phyloP scores from a whole-genome alignment of 169 alveolate species.

The Hepatocystis sp. region DNA sequence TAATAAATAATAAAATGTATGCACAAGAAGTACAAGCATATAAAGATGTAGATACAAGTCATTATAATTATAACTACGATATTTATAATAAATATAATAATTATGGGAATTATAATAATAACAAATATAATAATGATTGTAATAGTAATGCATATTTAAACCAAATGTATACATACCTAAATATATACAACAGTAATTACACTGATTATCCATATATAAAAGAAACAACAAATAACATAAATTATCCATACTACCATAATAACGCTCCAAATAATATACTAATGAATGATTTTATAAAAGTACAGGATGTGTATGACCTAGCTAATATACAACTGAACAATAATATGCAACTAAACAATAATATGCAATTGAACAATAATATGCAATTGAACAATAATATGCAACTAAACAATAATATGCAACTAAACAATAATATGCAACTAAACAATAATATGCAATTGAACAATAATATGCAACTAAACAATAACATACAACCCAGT shows the following conservation, averaged over 20 bases:
- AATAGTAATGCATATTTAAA: conserved; percentile 27
- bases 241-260: conserved; percentile 9
- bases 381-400: background rate
- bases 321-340: background rate
- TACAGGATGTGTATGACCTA: conserved; percentile 30
- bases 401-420: no score
- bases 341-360: background rate
- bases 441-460: no score
- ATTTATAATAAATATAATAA: conserved; percentile 11
- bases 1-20: no score
- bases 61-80: no score
- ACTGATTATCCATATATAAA: conserved; percentile 17
- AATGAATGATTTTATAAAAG: conserved; percentile 20
- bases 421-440: no score
- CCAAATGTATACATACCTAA: conserved; percentile 11
- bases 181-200: conserved; percentile 17
- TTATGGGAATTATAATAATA: conserved; percentile 6
- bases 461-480: no score
- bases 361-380: background rate
- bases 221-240: conserved; percentile 1
- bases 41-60: no score
- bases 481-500: no score
- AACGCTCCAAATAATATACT: conserved; percentile 7
- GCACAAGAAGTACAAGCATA: no score
- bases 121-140: conserved; percentile 18